Evolutionary conservation across 129 eudicot genomes (phyloP).

Genomic region (Calendula officinalis): DNA sequence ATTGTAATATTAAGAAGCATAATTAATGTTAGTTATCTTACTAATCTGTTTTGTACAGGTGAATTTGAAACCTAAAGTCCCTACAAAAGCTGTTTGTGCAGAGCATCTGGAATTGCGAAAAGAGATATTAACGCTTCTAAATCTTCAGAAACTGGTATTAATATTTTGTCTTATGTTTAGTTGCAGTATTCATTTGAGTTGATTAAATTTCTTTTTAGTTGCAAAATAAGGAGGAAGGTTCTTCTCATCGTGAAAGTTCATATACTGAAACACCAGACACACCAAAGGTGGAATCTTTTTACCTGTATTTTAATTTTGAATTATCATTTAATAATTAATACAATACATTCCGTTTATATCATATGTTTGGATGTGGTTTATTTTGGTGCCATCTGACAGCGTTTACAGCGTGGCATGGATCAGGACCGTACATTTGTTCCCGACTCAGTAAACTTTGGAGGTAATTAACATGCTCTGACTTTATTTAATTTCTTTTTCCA

Average conservation of each 20-base stretch:
- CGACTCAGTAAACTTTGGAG: conserved; percentile 76
- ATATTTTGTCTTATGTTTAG: conserved; percentile 6
- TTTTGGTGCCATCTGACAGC: conserved; percentile 34
- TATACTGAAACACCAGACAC: conserved; percentile 82
- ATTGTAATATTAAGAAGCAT: neutral
- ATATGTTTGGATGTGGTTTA: conserved; percentile 20
- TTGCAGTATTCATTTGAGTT: conserved; percentile 2
- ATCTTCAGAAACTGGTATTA: conserved; percentile 85
- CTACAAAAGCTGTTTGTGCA: conserved; percentile 89
- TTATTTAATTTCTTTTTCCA: neutral
- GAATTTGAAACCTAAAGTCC: conserved; percentile 95
- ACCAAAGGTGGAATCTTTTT: conserved; percentile 54
- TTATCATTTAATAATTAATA: neutral
- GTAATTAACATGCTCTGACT: conserved; percentile 33
- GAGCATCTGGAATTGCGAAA: conserved; percentile 96
- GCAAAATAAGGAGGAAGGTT: conserved; percentile 93
- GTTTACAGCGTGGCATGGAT: conserved; percentile 55
- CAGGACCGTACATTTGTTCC: conserved; percentile 83
- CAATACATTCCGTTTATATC: conserved; percentile 9
- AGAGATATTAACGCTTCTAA: conserved; percentile 82
- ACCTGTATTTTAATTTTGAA: neutral
- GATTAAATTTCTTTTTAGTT: conserved; percentile 44
- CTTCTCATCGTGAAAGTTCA: conserved; percentile 83
- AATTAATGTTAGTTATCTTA: neutral
- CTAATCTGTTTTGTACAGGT: conserved; percentile 42